phyloP scores from a whole-genome alignment of 2,329 filamentous ascomycete genomes.

The Alternaria consortialis region DNA sequence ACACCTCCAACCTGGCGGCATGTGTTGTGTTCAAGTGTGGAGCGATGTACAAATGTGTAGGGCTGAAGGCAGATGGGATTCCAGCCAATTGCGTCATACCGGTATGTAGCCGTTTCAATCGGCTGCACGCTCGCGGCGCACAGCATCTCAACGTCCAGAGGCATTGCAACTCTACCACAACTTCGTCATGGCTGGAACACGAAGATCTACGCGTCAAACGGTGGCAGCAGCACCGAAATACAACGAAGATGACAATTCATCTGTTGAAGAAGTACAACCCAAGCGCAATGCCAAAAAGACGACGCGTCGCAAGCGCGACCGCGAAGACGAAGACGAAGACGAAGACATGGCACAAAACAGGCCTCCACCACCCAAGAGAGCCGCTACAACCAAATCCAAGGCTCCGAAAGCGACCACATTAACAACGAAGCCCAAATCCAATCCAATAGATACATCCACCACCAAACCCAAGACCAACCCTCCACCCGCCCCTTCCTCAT shows the following conservation, averaged over 20 bases:
- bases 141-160: constrained; percentile 2
- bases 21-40: background rate
- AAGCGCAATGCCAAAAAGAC: constrained; percentile 34
- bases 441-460: constrained; percentile 10
- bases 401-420: constrained; percentile 13
- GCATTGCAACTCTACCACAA: constrained; percentile 9
- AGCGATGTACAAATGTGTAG: background rate
- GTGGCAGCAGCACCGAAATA: constrained; percentile 28
- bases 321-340: constrained; percentile 29
- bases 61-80: background rate
- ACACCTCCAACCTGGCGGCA: background rate
- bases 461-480: constrained; percentile 18
- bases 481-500: constrained; percentile 25
- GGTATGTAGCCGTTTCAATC: background rate
- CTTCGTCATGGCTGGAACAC: constrained; percentile 38
- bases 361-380: constrained; percentile 35
- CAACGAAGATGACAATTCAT: constrained; percentile 27
- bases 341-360: constrained; percentile 16
- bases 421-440: background rate
- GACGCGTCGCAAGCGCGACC: constrained; percentile 42
- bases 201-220: constrained; percentile 42
- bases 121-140: constrained; percentile 6
- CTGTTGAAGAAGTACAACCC: constrained; percentile 22
- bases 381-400: constrained; percentile 21
- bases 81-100: constrained; percentile 10